A percentile compares a stretch with the other conserved stretches of the same genome.
phyloP scores from a whole-genome alignment of 129 eudicot genomes.

The Calendula officinalis region DNA sequence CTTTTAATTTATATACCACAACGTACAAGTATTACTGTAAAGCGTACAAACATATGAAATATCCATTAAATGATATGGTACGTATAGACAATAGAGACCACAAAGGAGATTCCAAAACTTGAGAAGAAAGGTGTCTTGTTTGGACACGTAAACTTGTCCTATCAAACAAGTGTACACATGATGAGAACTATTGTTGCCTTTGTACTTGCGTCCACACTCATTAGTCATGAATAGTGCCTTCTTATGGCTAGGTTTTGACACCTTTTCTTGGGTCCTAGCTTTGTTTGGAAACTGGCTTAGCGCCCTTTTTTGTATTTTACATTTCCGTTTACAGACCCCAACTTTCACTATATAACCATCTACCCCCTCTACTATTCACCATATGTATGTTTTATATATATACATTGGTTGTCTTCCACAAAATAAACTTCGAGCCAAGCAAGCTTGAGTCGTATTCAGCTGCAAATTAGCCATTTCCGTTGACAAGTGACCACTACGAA shows the following conservation, averaged over 20 bases:
- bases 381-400: not conserved
- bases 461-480: not conserved
- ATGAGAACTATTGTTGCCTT: constrained; percentile 7
- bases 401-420: constrained; percentile 7
- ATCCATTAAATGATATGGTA: too few species aligned
- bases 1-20: too few species aligned
- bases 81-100: not conserved
- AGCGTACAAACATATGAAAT: too few species aligned
- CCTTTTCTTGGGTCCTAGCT: constrained; percentile 20
- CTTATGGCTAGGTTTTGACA: constrained; percentile 18
- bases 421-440: not conserved
- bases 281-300: constrained; percentile 20
- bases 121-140: constrained; percentile 7
- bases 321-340: constrained; percentile 16
- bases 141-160: constrained; percentile 16
- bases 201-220: constrained; percentile 15
- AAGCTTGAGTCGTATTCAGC: not conserved
- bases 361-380: constrained; percentile 4
- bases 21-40: too few species aligned
- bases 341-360: constrained; percentile 23
- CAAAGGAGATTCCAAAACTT: not conserved
- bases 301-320: constrained; percentile 21
- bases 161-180: constrained; percentile 9
- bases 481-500: not conserved
- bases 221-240: constrained; percentile 11